These are phyloP conservation scores for Henningerozyma blattae DNA, from an alignment of 805 yeast genomes.

Conservation along the genomic window DNA sequence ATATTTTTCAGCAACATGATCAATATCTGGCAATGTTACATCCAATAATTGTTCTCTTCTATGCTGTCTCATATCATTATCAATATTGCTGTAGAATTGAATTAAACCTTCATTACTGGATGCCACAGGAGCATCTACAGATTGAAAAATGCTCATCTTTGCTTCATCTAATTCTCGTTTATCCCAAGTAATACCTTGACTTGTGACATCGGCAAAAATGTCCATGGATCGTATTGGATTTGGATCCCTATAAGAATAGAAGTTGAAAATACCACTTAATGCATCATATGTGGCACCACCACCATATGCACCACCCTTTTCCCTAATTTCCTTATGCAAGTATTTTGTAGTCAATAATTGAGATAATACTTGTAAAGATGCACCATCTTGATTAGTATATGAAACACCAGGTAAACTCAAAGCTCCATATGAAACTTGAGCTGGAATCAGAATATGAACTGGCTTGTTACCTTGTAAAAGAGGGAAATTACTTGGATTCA, in stretches of 20 bases:
- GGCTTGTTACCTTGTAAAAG: constrained; percentile 10
- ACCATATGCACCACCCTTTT: constrained; percentile 96
- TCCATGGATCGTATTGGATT: constrained; percentile 59
- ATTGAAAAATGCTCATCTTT: constrained; percentile 81
- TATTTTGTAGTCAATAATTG: constrained; percentile 72
- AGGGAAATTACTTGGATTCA: constrained; percentile 1
- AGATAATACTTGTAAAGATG: constrained; percentile 71
- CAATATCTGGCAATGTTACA: constrained; percentile 50
- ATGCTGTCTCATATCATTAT: constrained; percentile 66
- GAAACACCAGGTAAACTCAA: constrained; percentile 53
- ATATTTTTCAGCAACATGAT: constrained; percentile 56
- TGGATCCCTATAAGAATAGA: constrained; percentile 91
- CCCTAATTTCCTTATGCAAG: constrained; percentile 82
- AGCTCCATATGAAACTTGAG: constrained; percentile 80
- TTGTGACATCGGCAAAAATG: constrained; percentile 38
- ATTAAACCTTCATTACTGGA: constrained; percentile 66
- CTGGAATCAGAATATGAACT: constrained; percentile 47
- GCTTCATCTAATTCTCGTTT: constrained; percentile 73
- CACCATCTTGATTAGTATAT: constrained; percentile 64
- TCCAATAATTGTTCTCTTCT: constrained; percentile 67
- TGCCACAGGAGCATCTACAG: constrained; percentile 80
- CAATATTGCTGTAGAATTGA: constrained; percentile 54
- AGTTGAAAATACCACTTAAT: constrained; percentile 65
- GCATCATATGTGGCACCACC: constrained; percentile 86
- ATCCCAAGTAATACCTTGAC: constrained; percentile 36